A percentile compares a stretch with the other conserved stretches of the same genome.
Conservation (phyloP, 805 yeast species). For the Pichia cephalocereana region DNA sequence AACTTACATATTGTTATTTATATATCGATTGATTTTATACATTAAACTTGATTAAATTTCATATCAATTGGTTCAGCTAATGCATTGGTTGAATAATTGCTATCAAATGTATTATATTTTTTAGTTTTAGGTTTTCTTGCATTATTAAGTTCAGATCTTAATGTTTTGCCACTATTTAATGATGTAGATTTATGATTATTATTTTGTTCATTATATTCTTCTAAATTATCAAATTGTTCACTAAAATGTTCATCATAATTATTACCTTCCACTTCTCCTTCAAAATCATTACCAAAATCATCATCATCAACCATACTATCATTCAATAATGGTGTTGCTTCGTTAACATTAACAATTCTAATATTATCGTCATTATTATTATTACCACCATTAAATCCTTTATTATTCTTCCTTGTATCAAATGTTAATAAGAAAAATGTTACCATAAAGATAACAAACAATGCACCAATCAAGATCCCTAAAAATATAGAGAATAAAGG, state of each 20-base stretch:
- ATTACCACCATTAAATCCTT: not conserved
- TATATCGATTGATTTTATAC: not conserved
- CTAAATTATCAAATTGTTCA: too few species aligned
- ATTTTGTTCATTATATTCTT: not conserved
- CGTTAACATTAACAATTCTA: constrained; percentile 7
- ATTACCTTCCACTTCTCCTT: too few species aligned
- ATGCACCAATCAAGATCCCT: constrained; percentile 56
- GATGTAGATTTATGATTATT: too few species aligned
- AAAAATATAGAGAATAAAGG: constrained; percentile 61
- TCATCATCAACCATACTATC: not conserved
- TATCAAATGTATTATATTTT: constrained; percentile 2
- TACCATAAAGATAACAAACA: constrained; percentile 27
- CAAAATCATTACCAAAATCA: not conserved
- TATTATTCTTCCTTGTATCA: not conserved
- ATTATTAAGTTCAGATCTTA: not conserved
- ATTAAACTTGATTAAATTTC: not conserved
- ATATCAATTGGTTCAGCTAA: constrained; percentile 7
- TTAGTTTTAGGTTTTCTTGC: not conserved
- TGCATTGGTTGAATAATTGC: constrained; percentile 6
- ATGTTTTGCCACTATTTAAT: not conserved
- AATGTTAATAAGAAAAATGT: constrained; percentile 19
- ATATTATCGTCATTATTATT: not conserved
- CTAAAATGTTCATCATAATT: too few species aligned
- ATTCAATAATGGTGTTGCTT: constrained; percentile 6
- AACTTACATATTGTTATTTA: not conserved